Evolutionary conservation across 2,329 filamentous ascomycete species (phyloP).

Genomic region (Penicillium sp.): DNA sequence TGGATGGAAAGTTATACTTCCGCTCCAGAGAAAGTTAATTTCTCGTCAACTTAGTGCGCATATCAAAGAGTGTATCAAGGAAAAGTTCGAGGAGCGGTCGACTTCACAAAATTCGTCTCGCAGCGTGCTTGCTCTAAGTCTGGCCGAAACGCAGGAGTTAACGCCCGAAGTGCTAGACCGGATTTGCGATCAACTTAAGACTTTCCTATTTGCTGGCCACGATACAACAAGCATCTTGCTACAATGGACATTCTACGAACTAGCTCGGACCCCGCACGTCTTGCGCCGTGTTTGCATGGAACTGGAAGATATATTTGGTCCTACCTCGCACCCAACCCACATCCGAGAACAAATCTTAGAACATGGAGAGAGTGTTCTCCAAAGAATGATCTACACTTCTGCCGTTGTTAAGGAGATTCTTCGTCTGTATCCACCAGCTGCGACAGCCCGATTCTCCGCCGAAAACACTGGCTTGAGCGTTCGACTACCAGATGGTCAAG

Average conservation of each 20-base stretch:
- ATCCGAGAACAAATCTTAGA: conserved; percentile 23
- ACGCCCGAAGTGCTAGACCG: conserved; percentile 4
- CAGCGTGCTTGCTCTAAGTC: not conserved
- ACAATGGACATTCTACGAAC: conserved; percentile 22
- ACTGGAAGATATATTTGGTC: conserved; percentile 52
- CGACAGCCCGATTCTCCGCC: conserved; percentile 9
- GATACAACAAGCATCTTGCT: conserved; percentile 19
- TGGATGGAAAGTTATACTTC: not conserved
- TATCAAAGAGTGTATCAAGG: not conserved
- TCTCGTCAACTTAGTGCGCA: not conserved
- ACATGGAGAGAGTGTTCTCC: conserved; percentile 44
- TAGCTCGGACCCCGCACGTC: conserved; percentile 19
- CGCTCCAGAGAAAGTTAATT: not conserved
- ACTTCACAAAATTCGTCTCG: not conserved
- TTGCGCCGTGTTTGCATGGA: conserved; percentile 45
- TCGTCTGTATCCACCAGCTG: conserved; percentile 48
- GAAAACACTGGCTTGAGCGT: conserved; percentile 9
- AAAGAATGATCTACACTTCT: conserved; percentile 48
- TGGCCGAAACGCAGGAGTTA: not conserved
- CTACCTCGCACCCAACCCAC: conserved; percentile 33
- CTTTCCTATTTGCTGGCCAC: conserved; percentile 28
- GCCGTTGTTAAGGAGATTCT: conserved; percentile 56
- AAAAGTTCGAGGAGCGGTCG: not conserved
- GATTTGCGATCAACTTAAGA: conserved; percentile 26
- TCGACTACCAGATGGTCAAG: conserved; percentile 2